These are phyloP conservation scores for Pestalotiopsis sp. DNA, from an alignment of 2,329 filamentous ascomycete species.

Conservation along the genomic window DNA sequence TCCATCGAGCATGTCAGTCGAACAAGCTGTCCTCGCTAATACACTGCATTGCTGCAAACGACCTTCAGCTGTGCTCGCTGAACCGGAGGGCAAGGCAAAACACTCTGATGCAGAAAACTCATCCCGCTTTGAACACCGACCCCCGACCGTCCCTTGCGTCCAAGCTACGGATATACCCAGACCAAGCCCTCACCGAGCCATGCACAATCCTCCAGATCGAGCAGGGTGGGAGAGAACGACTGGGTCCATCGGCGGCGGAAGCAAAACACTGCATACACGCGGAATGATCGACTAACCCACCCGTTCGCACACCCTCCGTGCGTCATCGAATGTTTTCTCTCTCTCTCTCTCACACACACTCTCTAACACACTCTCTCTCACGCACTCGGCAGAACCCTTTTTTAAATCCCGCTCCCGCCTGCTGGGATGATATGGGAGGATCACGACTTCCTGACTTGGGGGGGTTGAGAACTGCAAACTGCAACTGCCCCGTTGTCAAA, in stretches of 20 bases:
- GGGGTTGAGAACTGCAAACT: background rate
- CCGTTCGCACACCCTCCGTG: background rate
- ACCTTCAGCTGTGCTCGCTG: background rate
- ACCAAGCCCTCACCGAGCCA: background rate
- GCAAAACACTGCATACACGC: background rate
- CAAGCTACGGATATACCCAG: background rate
- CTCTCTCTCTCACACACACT: too few species aligned
- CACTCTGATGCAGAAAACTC: background rate
- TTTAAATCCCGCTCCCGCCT: background rate
- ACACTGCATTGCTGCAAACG: background rate
- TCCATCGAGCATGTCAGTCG: background rate
- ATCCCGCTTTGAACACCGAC: background rate
- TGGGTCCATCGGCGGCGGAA: background rate
- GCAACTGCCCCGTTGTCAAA: background rate
- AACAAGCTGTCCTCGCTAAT: background rate
- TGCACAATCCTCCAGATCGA: background rate
- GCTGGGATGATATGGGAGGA: background rate
- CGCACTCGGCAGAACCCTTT: background rate
- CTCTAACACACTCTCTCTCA: background rate
- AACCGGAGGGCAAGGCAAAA: background rate
- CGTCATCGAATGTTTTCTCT: background rate
- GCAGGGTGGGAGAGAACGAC: background rate
- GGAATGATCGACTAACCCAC: background rate
- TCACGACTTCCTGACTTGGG: background rate
- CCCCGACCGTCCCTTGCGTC: background rate